Evolutionary conservation across 345 rosid genomes (phyloP).

Genomic region (Geranium brycei): DNA sequence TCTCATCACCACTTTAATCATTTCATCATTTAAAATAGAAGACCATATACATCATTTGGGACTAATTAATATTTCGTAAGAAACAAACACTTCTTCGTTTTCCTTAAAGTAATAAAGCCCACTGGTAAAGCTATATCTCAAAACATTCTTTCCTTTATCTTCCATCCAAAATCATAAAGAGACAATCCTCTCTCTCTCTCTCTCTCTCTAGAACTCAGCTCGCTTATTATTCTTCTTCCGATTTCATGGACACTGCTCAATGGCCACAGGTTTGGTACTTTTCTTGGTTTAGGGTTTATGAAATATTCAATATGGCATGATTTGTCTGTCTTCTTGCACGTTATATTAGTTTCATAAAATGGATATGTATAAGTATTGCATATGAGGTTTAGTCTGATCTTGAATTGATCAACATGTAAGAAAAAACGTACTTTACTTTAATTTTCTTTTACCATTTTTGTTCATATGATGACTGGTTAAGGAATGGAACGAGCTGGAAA

Average conservation of each 20-base stretch:
- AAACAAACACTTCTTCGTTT: neutral
- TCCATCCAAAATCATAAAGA: constrained; percentile 13
- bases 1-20: neutral
- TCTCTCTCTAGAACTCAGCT: neutral
- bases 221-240: constrained; percentile 1
- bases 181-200: neutral
- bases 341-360: neutral
- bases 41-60: neutral
- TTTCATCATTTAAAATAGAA: neutral
- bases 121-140: neutral
- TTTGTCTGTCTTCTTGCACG: neutral
- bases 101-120: neutral
- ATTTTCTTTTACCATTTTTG: too few species aligned
- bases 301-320: neutral
- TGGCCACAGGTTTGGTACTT: constrained; percentile 84
- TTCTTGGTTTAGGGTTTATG: neutral
- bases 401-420: neutral
- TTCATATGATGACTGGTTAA: neutral
- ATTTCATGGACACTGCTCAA: constrained; percentile 81
- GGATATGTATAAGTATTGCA: neutral
- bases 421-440: neutral
- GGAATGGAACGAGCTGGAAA: neutral
- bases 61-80: neutral
- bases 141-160: constrained; percentile 22
- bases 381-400: neutral